Percentiles rank a stretch among this genome's conserved stretches.
Conservation (phyloP, 257 asterid genomes). For the Petunia secreta region DNA sequence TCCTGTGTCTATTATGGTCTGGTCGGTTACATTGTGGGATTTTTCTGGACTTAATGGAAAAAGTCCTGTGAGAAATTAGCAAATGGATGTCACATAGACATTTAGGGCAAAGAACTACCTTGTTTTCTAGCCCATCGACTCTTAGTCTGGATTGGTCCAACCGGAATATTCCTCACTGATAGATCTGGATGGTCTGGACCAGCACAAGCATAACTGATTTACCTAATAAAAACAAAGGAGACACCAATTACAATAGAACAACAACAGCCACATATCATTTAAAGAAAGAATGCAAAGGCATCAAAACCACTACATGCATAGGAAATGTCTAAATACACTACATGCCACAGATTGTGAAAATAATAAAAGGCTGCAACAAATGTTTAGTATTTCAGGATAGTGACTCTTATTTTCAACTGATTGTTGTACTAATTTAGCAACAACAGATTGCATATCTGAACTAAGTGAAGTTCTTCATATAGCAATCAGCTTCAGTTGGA, state of each 20-base stretch:
- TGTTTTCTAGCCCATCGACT: background rate
- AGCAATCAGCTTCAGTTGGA: background rate
- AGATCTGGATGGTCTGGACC: constrained; percentile 7
- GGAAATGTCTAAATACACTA: background rate
- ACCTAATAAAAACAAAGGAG: constrained; percentile 15
- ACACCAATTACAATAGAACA: constrained; percentile 19
- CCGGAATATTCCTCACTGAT: background rate
- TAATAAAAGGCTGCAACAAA: background rate
- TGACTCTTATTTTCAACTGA: background rate
- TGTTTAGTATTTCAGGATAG: background rate
- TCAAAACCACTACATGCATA: background rate
- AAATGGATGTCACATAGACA: constrained; percentile 21
- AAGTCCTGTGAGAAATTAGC: constrained; percentile 1
- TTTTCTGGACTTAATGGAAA: background rate
- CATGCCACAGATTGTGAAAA: background rate
- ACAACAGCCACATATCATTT: background rate
- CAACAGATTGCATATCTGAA: constrained; percentile 12
- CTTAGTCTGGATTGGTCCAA: constrained; percentile 30
- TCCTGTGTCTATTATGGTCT: constrained; percentile 33
- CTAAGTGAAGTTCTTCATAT: constrained; percentile 9
- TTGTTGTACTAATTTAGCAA: background rate
- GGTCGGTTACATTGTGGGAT: constrained; percentile 38
- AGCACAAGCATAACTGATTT: background rate
- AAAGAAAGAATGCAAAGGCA: constrained; percentile 6
- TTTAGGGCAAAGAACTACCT: constrained; percentile 1